These are phyloP conservation scores for Gautieria morchelliformis DNA, from an alignment of 768 basidiomycete species.

Conservation along the genomic window DNA sequence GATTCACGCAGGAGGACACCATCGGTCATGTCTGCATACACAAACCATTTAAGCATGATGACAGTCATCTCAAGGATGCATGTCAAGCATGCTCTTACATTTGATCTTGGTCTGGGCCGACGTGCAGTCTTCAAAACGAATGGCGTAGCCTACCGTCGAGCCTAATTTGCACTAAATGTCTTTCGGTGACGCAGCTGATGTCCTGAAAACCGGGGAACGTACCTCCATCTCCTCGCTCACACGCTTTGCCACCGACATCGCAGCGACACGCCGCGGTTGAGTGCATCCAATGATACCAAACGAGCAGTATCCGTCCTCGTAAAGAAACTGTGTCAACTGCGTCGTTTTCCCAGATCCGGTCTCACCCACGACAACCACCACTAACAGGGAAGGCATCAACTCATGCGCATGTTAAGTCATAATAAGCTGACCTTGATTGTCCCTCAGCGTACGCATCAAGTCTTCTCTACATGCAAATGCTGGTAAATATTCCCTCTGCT, in stretches of 20 bases:
- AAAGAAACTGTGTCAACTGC: conserved; percentile 88
- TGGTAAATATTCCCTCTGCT: conserved; percentile 94
- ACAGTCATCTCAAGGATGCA: conserved; percentile 8
- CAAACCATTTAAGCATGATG: not conserved
- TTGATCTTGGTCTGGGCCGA: conserved; percentile 92
- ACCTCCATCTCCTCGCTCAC: conserved; percentile 99
- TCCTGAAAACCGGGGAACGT: conserved; percentile 12
- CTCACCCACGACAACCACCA: conserved; percentile 94
- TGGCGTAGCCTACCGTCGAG: conserved; percentile 87
- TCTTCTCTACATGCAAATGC: conserved; percentile 97
- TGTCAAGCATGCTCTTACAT: conserved; percentile 62
- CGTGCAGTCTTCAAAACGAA: conserved; percentile 98
- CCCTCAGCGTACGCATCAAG: conserved; percentile 75
- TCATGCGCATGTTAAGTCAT: not conserved
- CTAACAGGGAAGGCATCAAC: conserved; percentile 29
- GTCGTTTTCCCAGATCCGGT: conserved; percentile 99
- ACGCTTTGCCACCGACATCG: conserved; percentile 99
- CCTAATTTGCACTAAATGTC: conserved; percentile 72
- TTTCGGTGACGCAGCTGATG: not conserved
- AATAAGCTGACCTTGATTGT: conserved; percentile 73
- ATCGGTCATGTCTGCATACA: conserved; percentile 84
- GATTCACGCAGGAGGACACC: conserved; percentile 98
- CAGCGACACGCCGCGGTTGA: conserved; percentile 96
- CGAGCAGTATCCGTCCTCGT: conserved; percentile 92
- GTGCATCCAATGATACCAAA: conserved; percentile 93